Evolutionary conservation across 2,329 filamentous ascomycete genomes (phyloP), one percentile per base, ranked within the genome.

Genomic region (Sodiomyces alkalinus): DNA sequence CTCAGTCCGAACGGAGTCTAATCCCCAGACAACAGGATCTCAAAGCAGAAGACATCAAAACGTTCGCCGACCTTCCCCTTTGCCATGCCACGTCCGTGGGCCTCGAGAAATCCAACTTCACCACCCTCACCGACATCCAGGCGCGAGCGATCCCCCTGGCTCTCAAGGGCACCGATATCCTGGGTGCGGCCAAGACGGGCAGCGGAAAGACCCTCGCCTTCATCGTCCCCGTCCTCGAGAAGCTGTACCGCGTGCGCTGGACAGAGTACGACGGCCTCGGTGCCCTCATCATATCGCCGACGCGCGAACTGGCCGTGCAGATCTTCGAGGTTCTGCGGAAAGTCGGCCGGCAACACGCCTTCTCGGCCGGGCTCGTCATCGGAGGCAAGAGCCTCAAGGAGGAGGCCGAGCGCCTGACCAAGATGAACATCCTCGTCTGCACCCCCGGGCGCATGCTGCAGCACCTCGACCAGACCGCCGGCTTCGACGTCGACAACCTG

Each of bases 351-450:
- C 74, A 87, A 33, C 87, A 98, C 51, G 65, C 72, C 34, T 94
- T 96, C 50, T 92, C 87, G 1, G 90, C 90, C 1, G 90, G 90
- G 0, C 55, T 96, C 42, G 73, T 98, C 7, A 96, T 96, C 42
- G 90, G 90, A 22, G 90, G 90, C 22, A 93, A 92, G 63, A 86
- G 70, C 48, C 48, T 94, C 43, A 76, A 80, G 46, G 86, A 94
- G 44, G 73, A 98, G 55, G 74, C 81, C 15, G 81, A 92, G 41
- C 69, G 86, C 19, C 49, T 98, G 34, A 71, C 73, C 3, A 72
- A 83, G 38, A 96, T 98, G 87, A 98, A 96, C 48, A 96, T 98
- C 26, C 58, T 98, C 16, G 83, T 98, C 7, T 92, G 86, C 45
- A 98, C 90, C 2, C 90, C 90, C 0, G 90, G 90, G 2, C 73